Evolutionary conservation across 148 eudicot genomes (phyloP), one percentile per base, ranked within the genome.

Genomic region (Silene uniflora): DNA sequence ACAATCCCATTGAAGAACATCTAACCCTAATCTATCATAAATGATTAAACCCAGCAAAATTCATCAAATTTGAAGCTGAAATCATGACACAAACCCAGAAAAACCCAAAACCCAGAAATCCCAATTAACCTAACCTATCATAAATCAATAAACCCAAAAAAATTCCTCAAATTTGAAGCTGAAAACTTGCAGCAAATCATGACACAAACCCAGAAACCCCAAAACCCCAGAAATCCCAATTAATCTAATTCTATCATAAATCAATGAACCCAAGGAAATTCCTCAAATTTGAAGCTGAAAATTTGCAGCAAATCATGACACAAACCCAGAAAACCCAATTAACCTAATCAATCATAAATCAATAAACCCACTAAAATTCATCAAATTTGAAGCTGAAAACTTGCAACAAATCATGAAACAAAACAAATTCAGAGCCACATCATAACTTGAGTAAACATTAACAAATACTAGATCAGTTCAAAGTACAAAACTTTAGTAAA

Each of bases 191-290:
- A 60, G 10, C 29, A 67, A 72, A 69, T 54, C 22, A 62, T 73
- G 71, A 64, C 76, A 79, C 63, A 79, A 77, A 69, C 55, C 79
- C 75, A 83, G 35, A 55, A 59, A 46, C 42, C 46, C 76, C 69
- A 65, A 25, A n/a, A n/a, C n/a, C 55, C 79, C 75, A 83, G 35
- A 55, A 59, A 46, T 42, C 46, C 76, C 69, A 65, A 25, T 4
- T 65, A 67, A 32, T 5, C 35, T 4, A 32, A 32, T n/a, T 32
- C 29, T 1, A 27, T 27, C 29, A 27, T 1, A 27, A 27, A 27
- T 27, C 29, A 27, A 27, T 27, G 2, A 27, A 27, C 29, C 29
- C 29, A 27, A 1, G 1, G 4, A 32, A 4, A 32, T 32, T 32
- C 35, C 2, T 32, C 35, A 32, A 32, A 32, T 32, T 32, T 32